Base-by-base conservation (phyloP, 2,329 filamentous ascomycete genomes). In the Epichloe uncinata region DNA sequence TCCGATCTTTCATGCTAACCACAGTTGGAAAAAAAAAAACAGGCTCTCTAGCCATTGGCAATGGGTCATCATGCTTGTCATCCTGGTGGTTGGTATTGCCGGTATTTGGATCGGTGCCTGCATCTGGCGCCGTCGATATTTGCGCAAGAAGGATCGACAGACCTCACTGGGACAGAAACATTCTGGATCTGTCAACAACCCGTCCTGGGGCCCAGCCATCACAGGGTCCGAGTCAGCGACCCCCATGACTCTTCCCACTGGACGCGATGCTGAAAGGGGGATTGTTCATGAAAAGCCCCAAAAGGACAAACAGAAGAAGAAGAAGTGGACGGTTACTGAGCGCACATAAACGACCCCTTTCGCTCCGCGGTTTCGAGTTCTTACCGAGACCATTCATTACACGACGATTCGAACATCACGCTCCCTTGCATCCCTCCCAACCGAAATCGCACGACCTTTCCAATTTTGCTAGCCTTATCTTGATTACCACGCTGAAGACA, bases 61-160 rank as follows among this genome's bases (percentile, higher is more conserved):
- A 69, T 95, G 87, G 87, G 78, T 94, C 43, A 74, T 91, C 54
- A 87, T 93, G 75, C 73, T 93, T 48, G 81, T 88, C 55, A 70
- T 91, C 54, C 73, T 94, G 30, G 74, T 83, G 42, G 70, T 91
- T 52, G 82, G 73, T 48, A 85, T 94, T 53, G 68, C 74, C 13
- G 72, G 73, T 51, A 77, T 87, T 59, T 85, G 83, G 73, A 67
- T 84, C 38, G 73, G 78, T 16, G 84, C 82, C 38, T 79, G 82
- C 60, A 77, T 84, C 64, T 79, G 87, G 68, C 84, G 87, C 56
- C 80, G 81, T 51, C 82, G 84, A 56, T 84, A 90, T 66, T 72
- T 87, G 55, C 79, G 79, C 55, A 85, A 81, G 67, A 81, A 75
- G 66, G 82, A 85, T 59, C 73, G 73, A 40, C 71, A 75, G 58